Conservation (phyloP, 768 basidiomycete genomes). For the Amylocystis lapponica region DNA sequence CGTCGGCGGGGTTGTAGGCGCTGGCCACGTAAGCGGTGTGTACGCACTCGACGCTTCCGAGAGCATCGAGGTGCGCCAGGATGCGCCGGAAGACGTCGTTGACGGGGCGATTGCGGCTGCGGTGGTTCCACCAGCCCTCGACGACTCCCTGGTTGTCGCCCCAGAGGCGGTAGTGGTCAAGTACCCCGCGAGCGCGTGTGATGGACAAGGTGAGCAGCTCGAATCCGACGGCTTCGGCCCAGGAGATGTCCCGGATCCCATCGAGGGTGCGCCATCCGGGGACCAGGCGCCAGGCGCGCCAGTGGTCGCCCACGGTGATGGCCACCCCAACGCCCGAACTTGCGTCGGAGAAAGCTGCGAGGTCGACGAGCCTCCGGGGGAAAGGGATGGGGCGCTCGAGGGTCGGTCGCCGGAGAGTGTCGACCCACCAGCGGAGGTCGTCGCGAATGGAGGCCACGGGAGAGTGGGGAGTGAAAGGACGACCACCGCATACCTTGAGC, state of each 20-base stretch:
- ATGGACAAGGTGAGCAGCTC: conserved; percentile 29
- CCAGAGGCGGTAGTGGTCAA: conserved; percentile 25
- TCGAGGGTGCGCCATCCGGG: conserved; percentile 10
- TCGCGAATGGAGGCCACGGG: conserved; percentile 16
- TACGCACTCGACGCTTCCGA: not conserved
- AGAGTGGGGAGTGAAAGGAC: conserved; percentile 17
- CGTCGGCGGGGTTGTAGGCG: conserved; percentile 16
- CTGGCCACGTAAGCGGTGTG: conserved; percentile 12
- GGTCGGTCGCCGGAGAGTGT: not conserved
- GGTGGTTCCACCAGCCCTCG: conserved; percentile 28
- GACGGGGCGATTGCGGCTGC: conserved; percentile 21
- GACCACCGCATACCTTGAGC: conserved; percentile 8
- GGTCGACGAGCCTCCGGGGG: conserved; percentile 20
- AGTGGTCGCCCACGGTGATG: conserved; percentile 14
- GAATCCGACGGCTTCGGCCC: conserved; percentile 43
- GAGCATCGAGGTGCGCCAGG: conserved; percentile 19
- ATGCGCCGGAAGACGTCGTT: conserved; percentile 28
- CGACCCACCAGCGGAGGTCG: conserved; percentile 18
- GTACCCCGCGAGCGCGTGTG: conserved; percentile 4
- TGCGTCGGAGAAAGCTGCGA: conserved; percentile 33
- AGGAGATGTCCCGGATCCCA: conserved; percentile 32
- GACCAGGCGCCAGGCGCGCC: conserved; percentile 21
- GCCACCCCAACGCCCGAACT: conserved; percentile 15
- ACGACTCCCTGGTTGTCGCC: conserved; percentile 29
- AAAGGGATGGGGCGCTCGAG: conserved; percentile 26